Evolutionary conservation across 2,329 filamentous ascomycete species (phyloP), one percentile per base, ranked within the genome.

Genomic region (Bipolaris cookei): DNA sequence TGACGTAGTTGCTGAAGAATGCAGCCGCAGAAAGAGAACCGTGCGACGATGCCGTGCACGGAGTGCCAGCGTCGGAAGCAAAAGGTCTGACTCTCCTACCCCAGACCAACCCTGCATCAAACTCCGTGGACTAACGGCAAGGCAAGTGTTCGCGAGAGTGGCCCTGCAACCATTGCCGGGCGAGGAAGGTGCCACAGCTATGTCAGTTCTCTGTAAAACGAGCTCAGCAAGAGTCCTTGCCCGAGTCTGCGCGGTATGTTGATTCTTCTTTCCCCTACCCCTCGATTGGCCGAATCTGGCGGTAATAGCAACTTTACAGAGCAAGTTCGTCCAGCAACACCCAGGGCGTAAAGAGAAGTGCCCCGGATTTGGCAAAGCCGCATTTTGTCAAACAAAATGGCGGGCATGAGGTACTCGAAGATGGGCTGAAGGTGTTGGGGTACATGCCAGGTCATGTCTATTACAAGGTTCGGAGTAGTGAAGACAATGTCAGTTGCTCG

Each of bases 51-150:
- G 6, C 73, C 80, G 4, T 83, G 81, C 67, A 74, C 77, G 2
- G 80, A 83, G 63, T 83, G 81, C 61, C 80, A 81, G 58, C 76
- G 81, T 7, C 77, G 81, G 39, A 83, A 83, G 67, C 81, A 83
- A 61, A 83, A 81, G 76, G 80, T 76, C 69, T 64, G 69, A 53
- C 46, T 35, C 51, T 55, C 52, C 35, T 21, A 37, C 51, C 43
- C 34, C 43, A 38, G 54, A 49, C 38, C 39, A 41, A 20, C 43
- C 54, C 56, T 54, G 53, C 39, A 53, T 58, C 34, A 38, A 32
- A 4, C 35, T 7, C 14, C 42, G 42, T 30, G 48, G 39, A 44
- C 70, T 71, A 58, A 72, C 48, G 39, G 53, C 18, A 39, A 34
- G 25, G 38, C 44, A 64, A 82, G 80, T 83, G 81, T 63, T 81